Conservation (phyloP, 129 eudicot species). For the Flaveria sonorensis region DNA sequence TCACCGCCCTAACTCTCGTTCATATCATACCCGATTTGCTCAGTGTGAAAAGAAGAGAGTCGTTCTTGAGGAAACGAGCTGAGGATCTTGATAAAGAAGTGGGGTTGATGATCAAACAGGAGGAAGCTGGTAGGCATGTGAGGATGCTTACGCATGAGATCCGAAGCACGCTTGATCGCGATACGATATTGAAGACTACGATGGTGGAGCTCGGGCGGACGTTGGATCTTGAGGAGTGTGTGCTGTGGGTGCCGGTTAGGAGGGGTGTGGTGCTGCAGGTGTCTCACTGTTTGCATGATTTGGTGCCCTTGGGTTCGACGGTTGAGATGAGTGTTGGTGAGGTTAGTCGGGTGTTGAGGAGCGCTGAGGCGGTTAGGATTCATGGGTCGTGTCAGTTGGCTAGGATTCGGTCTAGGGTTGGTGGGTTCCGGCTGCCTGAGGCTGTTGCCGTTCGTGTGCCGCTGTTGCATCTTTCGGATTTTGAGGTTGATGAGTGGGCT, state of each 20-base stretch:
- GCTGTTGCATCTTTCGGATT: constrained; percentile 37
- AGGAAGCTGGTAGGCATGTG: constrained; percentile 54
- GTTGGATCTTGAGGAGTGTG: constrained; percentile 58
- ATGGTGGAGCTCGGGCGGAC: constrained; percentile 55
- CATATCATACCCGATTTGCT: constrained; percentile 50
- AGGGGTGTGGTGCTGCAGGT: constrained; percentile 41
- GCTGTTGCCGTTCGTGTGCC: constrained; percentile 53
- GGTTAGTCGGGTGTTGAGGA: constrained; percentile 44
- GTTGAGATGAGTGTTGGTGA: constrained; percentile 42
- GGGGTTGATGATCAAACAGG: constrained; percentile 51
- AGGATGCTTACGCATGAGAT: constrained; percentile 63
- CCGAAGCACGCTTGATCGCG: constrained; percentile 58
- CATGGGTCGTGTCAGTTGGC: constrained; percentile 41
- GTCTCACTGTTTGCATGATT: constrained; percentile 40
- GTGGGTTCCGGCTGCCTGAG: constrained; percentile 33
- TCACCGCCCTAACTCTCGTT: constrained; percentile 55
- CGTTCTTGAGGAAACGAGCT: constrained; percentile 40
- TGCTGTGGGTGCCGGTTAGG: constrained; percentile 58
- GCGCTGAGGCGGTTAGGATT: constrained; percentile 39
- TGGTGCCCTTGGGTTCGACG: constrained; percentile 36
- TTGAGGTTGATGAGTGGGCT: constrained; percentile 39
- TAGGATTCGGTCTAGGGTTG: constrained; percentile 31
- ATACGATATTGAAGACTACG: constrained; percentile 55
- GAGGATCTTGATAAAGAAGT: constrained; percentile 59
- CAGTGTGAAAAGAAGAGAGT: constrained; percentile 45